Base-by-base conservation (phyloP, 345 rosid genomes). In the Corchorus olitorius region DNA sequence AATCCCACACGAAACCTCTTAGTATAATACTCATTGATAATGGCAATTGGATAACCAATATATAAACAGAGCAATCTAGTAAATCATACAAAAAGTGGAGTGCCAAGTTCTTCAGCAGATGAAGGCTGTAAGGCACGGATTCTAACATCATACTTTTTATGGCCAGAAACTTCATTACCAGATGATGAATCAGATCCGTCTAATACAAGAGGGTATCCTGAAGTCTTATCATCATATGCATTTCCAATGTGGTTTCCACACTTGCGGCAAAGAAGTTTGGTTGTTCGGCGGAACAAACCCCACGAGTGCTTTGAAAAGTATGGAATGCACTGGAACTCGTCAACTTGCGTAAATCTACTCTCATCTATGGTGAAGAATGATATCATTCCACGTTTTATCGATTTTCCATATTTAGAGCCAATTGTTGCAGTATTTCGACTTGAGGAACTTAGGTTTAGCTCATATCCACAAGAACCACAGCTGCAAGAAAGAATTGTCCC, bases 401-500 rank as follows among this genome's bases (percentile, higher is more conserved):
- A 96, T 83, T 96, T 96, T 48, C 97, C 93, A 55, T 96, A 96
- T 76, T 93, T 93, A 1, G 93, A 89, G 79, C 97, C 98, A 10
- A 96, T 92, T 1, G 87, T 80, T 6, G 99, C 82, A 5, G 92
- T 93, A 87, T 87, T 96, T 43, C 99, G 88, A 77, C 90, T 96
- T 17, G 89, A 87, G n/a, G 99, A 93, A 84, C 92, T 89, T 55
- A 96, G 81, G 85, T 91, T 93, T 72, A 93, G 84, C 81, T 93
- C 99, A 60, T 90, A 96, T 49, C 98, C 98, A 76, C 99, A 96
- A 55, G 88, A 80, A 65, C 99, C 99, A 65, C 99, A 96, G 78
- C 99, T 96, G 91, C 88, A 88, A 48, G n/a, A 82, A 55, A 75
- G 66, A 34, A 46, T 11, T 39, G 3, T 39, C 14, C 65, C 70